Evolutionary conservation across 257 asterid species (phyloP), one percentile per base, ranked within the genome.

Genomic region (Salvia splendens): DNA sequence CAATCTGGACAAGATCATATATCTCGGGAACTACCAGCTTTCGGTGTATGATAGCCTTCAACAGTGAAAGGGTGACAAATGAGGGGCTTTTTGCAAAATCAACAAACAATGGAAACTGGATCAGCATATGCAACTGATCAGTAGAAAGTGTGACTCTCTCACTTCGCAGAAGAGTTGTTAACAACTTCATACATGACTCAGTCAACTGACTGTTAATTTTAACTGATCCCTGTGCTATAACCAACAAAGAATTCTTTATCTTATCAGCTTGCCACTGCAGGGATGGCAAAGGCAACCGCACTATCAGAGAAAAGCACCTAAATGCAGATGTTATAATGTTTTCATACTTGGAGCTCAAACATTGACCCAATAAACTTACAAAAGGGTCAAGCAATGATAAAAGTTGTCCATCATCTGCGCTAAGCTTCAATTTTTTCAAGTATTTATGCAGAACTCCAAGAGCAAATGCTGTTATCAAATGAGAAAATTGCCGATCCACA

Each of bases 21-120:
- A 93, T 85, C 82, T 90, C 96, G 8, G 92, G 82, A 79, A 79
- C 95, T 51, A 88, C 89, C 73, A 93, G 78, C 68, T 88, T 93
- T 47, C 89, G 82, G 20, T 82, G 79, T 16, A 93, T 80, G 69
- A 93, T 82, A 40, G 97, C 95, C 77, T 90, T 93, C 78, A 93
- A 56, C 68, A 93, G 85, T 46, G 95, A 85, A 73, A 93, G 97
- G 16, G 95, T 96, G 46, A 83, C 72, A 66, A 75, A 75, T 10
- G 99, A 76, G 8, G 99, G 95, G 76, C 77, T 90, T 56, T 80
- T 88, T 30, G 89, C 92, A 54, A 93, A 83, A 74, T 90, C 99
- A 75, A 90, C 86, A 77, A 93, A 90, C 70, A 93, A 54, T 0
- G 99, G 97, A 75, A 93, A 90, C 48, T 86, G 95, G 71, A 90